Evolutionary conservation across 2,329 filamentous ascomycete species (phyloP).

Genomic region (Arachnomyces sp.): DNA sequence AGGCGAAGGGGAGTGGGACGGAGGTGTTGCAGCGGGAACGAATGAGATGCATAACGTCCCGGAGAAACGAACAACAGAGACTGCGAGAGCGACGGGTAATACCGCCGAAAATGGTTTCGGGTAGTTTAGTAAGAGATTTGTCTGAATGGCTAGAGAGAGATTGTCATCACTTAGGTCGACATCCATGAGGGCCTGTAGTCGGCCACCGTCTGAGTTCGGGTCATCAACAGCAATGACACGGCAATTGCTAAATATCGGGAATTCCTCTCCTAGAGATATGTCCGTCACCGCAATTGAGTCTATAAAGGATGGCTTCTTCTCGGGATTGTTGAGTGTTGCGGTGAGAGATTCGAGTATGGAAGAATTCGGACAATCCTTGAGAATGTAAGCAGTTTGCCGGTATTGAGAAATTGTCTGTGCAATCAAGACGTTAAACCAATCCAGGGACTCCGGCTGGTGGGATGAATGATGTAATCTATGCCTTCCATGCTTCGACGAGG

Average conservation of each 20-base stretch:
- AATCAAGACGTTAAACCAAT: constrained; percentile 98
- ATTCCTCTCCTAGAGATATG: constrained; percentile 89
- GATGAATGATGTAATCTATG: constrained; percentile 51
- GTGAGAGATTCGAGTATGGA: constrained; percentile 74
- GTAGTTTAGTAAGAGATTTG: constrained; percentile 88
- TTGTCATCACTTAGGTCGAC: constrained; percentile 88
- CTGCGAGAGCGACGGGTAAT: constrained; percentile 81
- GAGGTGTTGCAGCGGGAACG: constrained; percentile 56
- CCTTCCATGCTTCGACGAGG: constrained; percentile 34
- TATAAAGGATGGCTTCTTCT: constrained; percentile 81
- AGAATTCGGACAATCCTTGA: constrained; percentile 54
- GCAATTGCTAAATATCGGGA: constrained; percentile 98
- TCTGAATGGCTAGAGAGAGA: constrained; percentile 90
- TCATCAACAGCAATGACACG: constrained; percentile 76
- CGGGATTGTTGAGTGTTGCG: constrained; percentile 76
- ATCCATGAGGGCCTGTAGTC: constrained; percentile 91
- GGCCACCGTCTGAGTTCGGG: constrained; percentile 55
- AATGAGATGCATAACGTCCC: constrained; percentile 91
- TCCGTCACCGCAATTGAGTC: constrained; percentile 93
- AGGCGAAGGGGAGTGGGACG: constrained; percentile 24
- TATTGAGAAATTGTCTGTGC: constrained; percentile 96
- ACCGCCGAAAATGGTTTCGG: constrained; percentile 83
- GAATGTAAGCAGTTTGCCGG: constrained; percentile 80
- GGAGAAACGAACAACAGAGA: constrained; percentile 88
- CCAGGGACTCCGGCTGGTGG: constrained; percentile 90